Evolutionary conservation across 2,329 filamentous ascomycete species (phyloP).

Genomic region (Stachybotrys elegans): DNA sequence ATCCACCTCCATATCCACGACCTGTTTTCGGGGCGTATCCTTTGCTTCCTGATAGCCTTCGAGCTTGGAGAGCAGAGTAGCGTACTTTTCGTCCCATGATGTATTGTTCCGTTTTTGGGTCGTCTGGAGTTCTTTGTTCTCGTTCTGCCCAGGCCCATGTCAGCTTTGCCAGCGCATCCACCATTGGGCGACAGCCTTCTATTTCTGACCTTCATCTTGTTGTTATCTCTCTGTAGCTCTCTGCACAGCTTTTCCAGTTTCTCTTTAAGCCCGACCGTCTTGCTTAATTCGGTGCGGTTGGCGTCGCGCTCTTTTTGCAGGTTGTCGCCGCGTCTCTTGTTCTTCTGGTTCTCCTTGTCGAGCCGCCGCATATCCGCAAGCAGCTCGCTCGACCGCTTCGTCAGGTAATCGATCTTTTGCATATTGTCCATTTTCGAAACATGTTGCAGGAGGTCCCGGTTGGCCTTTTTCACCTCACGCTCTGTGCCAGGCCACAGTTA

Average conservation of each 20-base stretch:
- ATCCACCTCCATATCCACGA: slow-evolving; percentile 81
- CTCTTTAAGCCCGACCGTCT: slow-evolving; percentile 86
- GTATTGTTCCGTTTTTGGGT: slow-evolving; percentile 77
- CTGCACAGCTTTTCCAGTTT: slow-evolving; percentile 95
- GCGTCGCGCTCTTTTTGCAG: slow-evolving; percentile 96
- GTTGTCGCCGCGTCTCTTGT: slow-evolving; percentile 90
- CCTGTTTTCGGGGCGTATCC: slow-evolving; percentile 74
- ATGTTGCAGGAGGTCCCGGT: slow-evolving; percentile 81
- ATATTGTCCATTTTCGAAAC: slow-evolving; percentile 89
- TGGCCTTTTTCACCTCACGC: slow-evolving; percentile 90
- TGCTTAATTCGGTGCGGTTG: slow-evolving; percentile 80
- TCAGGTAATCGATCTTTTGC: slow-evolving; percentile 84
- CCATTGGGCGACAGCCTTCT: too few relatives aligned
- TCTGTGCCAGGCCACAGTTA: slow-evolving; percentile 48
- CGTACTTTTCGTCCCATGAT: slow-evolving; percentile 80
- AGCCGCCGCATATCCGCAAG: slow-evolving; percentile 92
- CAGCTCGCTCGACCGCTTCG: slow-evolving; percentile 86
- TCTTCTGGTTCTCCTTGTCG: slow-evolving; percentile 90
- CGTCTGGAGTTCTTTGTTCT: slow-evolving; percentile 88
- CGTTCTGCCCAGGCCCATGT: slow-evolving; percentile 54
- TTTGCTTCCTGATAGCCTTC: slow-evolving; percentile 86
- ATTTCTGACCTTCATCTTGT: slow-evolving; percentile 89
- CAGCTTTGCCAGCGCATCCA: too few relatives aligned
- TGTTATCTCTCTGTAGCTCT: slow-evolving; percentile 94
- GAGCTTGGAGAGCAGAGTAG: slow-evolving; percentile 74